Evolutionary conservation across 2,329 filamentous ascomycete genomes (phyloP).

Genomic region (Bipolaris bicolor): DNA sequence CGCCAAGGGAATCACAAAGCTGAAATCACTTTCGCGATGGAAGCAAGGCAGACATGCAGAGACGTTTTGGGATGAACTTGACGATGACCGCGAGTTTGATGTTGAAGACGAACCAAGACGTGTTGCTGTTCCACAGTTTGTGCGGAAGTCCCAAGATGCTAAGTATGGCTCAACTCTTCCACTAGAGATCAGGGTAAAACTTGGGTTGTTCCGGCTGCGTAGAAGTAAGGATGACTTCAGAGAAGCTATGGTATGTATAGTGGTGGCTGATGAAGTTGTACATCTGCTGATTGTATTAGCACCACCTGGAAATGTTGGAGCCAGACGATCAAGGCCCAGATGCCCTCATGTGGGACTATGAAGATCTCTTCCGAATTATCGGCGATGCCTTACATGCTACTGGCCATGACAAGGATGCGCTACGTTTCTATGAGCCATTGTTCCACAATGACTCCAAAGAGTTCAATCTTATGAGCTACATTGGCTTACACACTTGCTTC

Average conservation of each 20-base stretch:
- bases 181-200: slow-evolving; percentile 79
- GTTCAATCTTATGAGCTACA: slow-evolving; percentile 39
- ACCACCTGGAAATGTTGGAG: slow-evolving; percentile 67
- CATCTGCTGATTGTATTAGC: slow-evolving; percentile 42
- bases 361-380: slow-evolving; percentile 78
- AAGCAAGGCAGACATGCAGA: slow-evolving; percentile 77
- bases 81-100: slow-evolving; percentile 92
- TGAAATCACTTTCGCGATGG: slow-evolving; percentile 80
- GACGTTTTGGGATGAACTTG: slow-evolving; percentile 74
- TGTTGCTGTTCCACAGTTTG: slow-evolving; percentile 65
- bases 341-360: slow-evolving; percentile 67
- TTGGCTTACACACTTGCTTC: slow-evolving; percentile 65
- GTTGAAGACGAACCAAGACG: slow-evolving; percentile 71
- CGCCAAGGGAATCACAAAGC: slow-evolving; percentile 68
- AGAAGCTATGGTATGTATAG: slow-evolving; percentile 74
- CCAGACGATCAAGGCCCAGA: slow-evolving; percentile 62
- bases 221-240: slow-evolving; percentile 65
- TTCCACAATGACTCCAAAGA: slow-evolving; percentile 30
- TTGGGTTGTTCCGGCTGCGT: slow-evolving; percentile 82
- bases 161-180: slow-evolving; percentile 78
- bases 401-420: slow-evolving; percentile 60
- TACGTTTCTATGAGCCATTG: slow-evolving; percentile 64
- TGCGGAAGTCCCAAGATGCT: slow-evolving; percentile 59
- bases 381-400: slow-evolving; percentile 64
- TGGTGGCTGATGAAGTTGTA: slow-evolving; percentile 58